Percentiles rank a stretch among this genome's conserved stretches.
phyloP scores from a whole-genome alignment of 2,329 filamentous ascomycete genomes.

The Colletotrichum filicis region DNA sequence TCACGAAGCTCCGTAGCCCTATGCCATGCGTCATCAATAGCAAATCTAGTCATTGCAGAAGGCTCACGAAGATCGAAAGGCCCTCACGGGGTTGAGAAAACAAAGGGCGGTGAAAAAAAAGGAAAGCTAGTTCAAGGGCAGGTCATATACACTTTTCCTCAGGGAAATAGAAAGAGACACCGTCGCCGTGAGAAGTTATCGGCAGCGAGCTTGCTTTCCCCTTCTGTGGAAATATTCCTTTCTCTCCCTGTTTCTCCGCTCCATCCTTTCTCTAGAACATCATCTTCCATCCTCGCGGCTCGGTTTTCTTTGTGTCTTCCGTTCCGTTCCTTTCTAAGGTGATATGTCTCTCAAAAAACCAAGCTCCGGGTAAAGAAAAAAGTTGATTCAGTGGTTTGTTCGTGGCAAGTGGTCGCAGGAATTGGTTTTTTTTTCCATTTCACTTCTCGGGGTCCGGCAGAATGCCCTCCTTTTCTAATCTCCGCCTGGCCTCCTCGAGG shows the following conservation, averaged over 20 bases:
- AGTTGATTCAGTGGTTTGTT: background rate
- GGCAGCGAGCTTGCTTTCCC: slow-evolving; percentile 28
- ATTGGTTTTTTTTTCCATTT: slow-evolving; percentile 64
- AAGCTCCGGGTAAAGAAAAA: slow-evolving; percentile 4
- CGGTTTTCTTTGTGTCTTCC: slow-evolving; percentile 23
- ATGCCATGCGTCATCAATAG: slow-evolving; percentile 17
- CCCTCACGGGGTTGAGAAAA: slow-evolving; percentile 36
- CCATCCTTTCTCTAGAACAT: background rate
- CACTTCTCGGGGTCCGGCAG: slow-evolving; percentile 77
- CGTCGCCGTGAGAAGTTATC: background rate
- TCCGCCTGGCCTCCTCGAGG: slow-evolving; percentile 92
- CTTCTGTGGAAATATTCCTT: background rate
- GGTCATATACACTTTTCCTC: slow-evolving; percentile 45
- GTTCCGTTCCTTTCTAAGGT: slow-evolving; percentile 21
- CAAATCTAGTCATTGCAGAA: slow-evolving; percentile 30
- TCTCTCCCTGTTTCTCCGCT: slow-evolving; percentile 16
- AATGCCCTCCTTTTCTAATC: slow-evolving; percentile 96
- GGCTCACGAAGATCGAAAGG: slow-evolving; percentile 22
- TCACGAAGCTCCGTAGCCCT: background rate
- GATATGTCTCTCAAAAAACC: slow-evolving; percentile 6
- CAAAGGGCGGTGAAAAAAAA: slow-evolving; percentile 40
- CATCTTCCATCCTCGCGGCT: slow-evolving; percentile 22
- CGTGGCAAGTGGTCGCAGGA: background rate
- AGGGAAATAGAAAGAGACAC: background rate
- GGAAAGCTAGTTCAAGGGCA: slow-evolving; percentile 38